Conservation (phyloP, 768 basidiomycete species). For the Auriscalpium microsporum region DNA sequence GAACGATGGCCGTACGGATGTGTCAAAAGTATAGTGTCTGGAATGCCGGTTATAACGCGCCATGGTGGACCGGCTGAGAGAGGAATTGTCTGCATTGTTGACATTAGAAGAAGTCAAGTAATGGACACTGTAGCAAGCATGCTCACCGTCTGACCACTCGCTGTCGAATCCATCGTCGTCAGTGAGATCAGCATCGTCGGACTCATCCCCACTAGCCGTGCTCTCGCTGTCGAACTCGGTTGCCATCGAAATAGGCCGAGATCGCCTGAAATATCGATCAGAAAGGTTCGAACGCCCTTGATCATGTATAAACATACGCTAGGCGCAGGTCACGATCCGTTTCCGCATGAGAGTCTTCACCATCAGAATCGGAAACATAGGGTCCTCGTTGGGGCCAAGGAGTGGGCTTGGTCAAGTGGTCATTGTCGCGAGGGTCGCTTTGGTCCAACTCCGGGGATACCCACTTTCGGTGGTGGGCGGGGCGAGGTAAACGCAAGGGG, state of each 20-base stretch:
- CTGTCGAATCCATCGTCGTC: slow-evolving; percentile 34
- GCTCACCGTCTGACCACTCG: slow-evolving; percentile 37
- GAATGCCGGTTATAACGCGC: slow-evolving; percentile 36
- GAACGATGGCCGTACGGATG: slow-evolving; percentile 26
- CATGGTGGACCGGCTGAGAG: too few species aligned
- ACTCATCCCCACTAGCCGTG: slow-evolving; percentile 68
- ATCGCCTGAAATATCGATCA: slow-evolving; percentile 29
- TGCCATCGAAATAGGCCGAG: slow-evolving; percentile 38
- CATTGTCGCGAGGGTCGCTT: neutral
- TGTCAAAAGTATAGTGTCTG: slow-evolving; percentile 36
- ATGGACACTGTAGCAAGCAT: slow-evolving; percentile 27
- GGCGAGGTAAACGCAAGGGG: neutral
- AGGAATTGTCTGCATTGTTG: too few species aligned
- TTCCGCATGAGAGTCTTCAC: slow-evolving; percentile 53
- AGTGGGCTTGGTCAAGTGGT: neutral
- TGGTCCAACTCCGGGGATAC: neutral
- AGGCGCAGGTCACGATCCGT: slow-evolving; percentile 63
- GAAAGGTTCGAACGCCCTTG: neutral
- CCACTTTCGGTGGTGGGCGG: neutral
- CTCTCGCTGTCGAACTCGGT: slow-evolving; percentile 33
- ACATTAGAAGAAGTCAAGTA: neutral
- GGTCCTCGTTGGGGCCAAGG: slow-evolving; percentile 7
- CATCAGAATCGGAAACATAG: slow-evolving; percentile 54
- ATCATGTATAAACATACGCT: slow-evolving; percentile 38
- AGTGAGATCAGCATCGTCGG: slow-evolving; percentile 65